Percentiles rank a stretch among this genome's conserved stretches.
These are phyloP conservation scores for rapeseed (Brassica napus) DNA, from an alignment of 345 rosid species.

Conservation along the genomic window Da-Ae NC_063448.1:45337501-45338000, in stretches of 20 bases:
- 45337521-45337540: slow-evolving; percentile 67
- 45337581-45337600: background rate
- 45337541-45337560: slow-evolving; percentile 41
- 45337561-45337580: background rate
- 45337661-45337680: slow-evolving; percentile 60
- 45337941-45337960: slow-evolving; percentile 43
- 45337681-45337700: slow-evolving; percentile 63
- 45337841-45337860: slow-evolving; percentile 4
- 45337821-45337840: slow-evolving; percentile 20
- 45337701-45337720: slow-evolving; percentile 47
- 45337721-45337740: slow-evolving; percentile 31
- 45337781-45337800: slow-evolving; percentile 52
- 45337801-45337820: slow-evolving; percentile 3
- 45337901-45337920: slow-evolving; percentile 16
- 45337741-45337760: slow-evolving; percentile 45
- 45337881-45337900: slow-evolving; percentile 46
- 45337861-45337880: slow-evolving; percentile 29
- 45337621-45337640: slow-evolving; percentile 83
- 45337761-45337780: slow-evolving; percentile 46
- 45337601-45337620: background rate
- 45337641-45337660: slow-evolving; percentile 62
- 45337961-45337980: too few species aligned
- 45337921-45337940: slow-evolving; percentile 36
- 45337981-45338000: too few species aligned
- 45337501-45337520: too few species aligned